Evolutionary conservation across 495 filamentous ascomycete genomes (phyloP), one percentile per base, ranked within the genome.

Genomic region (Penicillium samsonianum): DNA sequence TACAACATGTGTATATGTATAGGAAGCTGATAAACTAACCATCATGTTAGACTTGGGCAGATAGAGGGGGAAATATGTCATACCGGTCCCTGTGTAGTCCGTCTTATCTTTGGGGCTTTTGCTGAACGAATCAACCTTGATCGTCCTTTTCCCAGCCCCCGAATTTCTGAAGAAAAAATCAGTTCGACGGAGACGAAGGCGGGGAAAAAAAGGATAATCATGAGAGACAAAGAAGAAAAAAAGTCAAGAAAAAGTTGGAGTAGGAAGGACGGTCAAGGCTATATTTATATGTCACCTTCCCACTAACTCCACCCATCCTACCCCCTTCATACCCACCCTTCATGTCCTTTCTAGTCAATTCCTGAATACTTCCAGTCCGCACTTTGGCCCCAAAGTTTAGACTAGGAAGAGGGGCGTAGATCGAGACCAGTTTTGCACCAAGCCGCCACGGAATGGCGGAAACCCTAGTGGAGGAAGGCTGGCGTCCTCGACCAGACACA

Each of bases 91-190:
- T 54, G 25, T 62, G 61, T 64, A 64, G 63, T 62, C 64, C 41
- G 33, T 22, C 47, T 25, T 50, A 44, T 58, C 51, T 60, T 45
- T 35, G 59, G 35, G n/a, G 50, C 26, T 23, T 38, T 38, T 17
- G 45, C 56, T 49, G 17, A 50, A 53, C 60, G 61, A 68, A 61
- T 67, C 43, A 57, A 62, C 58, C 53, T 45, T 53, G 49, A 59
- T 47, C 41, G 42, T 57, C 53, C 44, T 62, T 51, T 66, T 48
- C 73, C 73, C 74, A 77, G 74, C 74, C 74, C 72, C 74, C 73
- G 50, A 55, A 64, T 65, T 65, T 61, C 49, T n/a, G 31, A 46
- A 31, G 23, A 48, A 47, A 61, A 35, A 57, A n/a, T 23, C 2
- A 41, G 26, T 57, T 28, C 41, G 45, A 33, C 33, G 26, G 46